Evolutionary conservation across 208 protist species (phyloP).

Genomic region (Trichomonas tenax): DNA sequence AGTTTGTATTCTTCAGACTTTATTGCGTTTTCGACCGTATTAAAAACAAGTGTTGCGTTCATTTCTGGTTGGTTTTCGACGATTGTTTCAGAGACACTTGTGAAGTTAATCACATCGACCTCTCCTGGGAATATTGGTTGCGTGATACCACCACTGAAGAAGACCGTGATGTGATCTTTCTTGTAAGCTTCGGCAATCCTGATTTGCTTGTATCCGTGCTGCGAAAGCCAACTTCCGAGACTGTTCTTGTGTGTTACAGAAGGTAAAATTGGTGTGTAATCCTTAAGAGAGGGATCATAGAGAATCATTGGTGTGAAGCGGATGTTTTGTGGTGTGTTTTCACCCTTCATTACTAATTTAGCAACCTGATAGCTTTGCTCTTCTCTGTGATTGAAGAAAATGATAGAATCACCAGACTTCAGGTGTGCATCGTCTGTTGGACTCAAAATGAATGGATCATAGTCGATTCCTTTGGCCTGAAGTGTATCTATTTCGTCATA

Average conservation of each 20-base stretch:
- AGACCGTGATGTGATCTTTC: background rate
- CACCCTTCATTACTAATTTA: background rate
- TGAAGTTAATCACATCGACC: background rate
- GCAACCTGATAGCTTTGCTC: background rate
- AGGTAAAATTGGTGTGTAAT: background rate
- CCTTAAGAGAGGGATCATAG: background rate
- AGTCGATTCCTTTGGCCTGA: background rate
- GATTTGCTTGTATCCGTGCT: background rate
- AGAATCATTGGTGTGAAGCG: background rate
- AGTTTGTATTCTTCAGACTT: background rate
- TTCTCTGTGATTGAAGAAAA: background rate
- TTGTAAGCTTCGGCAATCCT: background rate
- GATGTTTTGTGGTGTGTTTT: background rate
- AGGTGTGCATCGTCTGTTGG: background rate
- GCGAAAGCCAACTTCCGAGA: background rate
- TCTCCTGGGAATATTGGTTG: background rate
- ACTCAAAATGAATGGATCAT: background rate
- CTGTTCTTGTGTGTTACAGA: background rate
- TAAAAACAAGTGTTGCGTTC: background rate
- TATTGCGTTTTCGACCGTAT: background rate
- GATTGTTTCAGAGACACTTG: background rate
- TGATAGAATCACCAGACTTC: background rate
- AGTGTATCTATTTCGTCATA: background rate
- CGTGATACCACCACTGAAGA: background rate
- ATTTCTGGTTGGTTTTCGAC: background rate